Evolutionary conservation across 2,329 filamentous ascomycete species (phyloP).

Genomic region (Hymenoscyphus albidus): DNA sequence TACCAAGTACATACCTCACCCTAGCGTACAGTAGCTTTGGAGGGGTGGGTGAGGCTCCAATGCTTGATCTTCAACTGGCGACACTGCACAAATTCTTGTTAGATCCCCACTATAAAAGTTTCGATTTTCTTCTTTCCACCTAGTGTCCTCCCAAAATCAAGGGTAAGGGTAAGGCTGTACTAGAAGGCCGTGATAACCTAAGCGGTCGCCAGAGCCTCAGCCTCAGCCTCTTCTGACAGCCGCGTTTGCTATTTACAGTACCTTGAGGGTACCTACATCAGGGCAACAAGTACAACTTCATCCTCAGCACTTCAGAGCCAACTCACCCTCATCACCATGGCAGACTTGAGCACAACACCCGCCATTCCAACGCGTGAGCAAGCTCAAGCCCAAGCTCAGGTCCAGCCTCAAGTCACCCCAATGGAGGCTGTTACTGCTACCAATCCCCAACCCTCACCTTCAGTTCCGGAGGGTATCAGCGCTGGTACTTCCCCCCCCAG

Average conservation of each 20-base stretch:
- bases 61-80: too few relatives aligned
- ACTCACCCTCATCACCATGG: neutral
- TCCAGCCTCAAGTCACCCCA: neutral
- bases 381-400: too few relatives aligned
- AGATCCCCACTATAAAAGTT: too few relatives aligned
- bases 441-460: neutral
- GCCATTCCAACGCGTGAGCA: slow-evolving; percentile 5
- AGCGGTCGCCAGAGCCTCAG: neutral
- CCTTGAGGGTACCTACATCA: too few relatives aligned
- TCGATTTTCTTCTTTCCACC: too few relatives aligned
- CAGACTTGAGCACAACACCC: neutral
- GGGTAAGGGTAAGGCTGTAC: too few relatives aligned
- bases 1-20: too few relatives aligned
- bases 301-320: neutral
- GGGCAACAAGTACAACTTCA: too few relatives aligned
- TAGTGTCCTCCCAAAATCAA: too few relatives aligned
- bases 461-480: slow-evolving; percentile 7
- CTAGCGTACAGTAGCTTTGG: too few relatives aligned
- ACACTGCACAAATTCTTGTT: too few relatives aligned
- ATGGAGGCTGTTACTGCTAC: neutral
- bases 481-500: slow-evolving; percentile 2
- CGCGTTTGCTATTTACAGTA: neutral
- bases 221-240: neutral
- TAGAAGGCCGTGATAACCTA: neutral
- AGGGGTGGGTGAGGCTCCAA: too few relatives aligned